These are phyloP conservation scores for Saccharum officinarum DNA, from an alignment of 176 grass and related monocot species.

Conservation along the genomic window DNA sequence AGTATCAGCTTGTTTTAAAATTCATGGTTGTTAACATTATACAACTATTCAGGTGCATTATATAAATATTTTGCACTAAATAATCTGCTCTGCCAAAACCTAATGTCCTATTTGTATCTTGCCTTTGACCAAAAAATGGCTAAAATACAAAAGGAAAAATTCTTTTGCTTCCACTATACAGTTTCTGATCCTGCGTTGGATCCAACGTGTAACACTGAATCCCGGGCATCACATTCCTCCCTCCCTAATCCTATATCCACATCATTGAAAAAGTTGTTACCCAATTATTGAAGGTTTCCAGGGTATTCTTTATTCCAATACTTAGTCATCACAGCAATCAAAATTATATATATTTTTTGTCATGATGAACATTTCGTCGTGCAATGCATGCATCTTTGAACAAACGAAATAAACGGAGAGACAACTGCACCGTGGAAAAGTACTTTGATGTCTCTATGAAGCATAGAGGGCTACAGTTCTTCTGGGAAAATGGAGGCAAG, in stretches of 20 bases:
- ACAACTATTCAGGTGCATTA: neutral
- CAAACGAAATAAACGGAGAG: neutral
- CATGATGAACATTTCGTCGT: constrained; percentile 34
- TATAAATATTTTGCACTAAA: neutral
- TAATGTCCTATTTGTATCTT: neutral
- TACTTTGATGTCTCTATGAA: constrained; percentile 15
- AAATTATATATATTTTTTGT: neutral
- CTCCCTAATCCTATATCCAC: neutral
- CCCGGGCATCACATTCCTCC: neutral
- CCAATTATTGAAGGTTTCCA: constrained; percentile 31
- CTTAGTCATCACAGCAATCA: neutral
- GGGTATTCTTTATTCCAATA: constrained; percentile 24
- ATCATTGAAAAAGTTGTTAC: neutral
- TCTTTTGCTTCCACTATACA: constrained; percentile 7
- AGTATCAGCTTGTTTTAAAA: neutral
- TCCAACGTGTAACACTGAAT: constrained; percentile 41
- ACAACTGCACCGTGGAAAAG: constrained; percentile 25
- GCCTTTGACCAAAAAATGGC: constrained; percentile 30
- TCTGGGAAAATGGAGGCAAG: neutral
- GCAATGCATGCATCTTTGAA: constrained; percentile 1
- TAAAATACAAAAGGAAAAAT: constrained; percentile 10
- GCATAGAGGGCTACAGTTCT: neutral
- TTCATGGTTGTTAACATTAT: neutral
- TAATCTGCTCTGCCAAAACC: neutral
- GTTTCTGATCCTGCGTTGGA: constrained; percentile 28